phyloP scores from a whole-genome alignment of 139 green algal genomes.

The Mesotaenium endlicherianum region DNA sequence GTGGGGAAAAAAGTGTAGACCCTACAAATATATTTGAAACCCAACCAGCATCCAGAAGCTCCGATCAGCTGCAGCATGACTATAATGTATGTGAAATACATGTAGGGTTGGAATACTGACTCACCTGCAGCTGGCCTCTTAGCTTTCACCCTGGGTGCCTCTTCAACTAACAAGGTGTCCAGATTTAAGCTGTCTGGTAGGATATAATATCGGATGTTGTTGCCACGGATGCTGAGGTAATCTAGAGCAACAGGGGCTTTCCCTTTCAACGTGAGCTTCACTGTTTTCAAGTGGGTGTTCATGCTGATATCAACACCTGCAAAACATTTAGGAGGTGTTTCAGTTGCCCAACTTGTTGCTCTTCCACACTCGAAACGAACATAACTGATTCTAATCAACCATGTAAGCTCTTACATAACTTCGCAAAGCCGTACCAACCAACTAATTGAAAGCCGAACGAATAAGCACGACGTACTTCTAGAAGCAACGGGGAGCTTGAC shows the following conservation, averaged over 20 bases:
- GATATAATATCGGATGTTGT: constrained; percentile 93
- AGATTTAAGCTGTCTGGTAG: constrained; percentile 97
- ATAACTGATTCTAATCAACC: background rate
- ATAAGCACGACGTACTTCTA: background rate
- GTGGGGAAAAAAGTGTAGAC: no score
- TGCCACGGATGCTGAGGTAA: constrained; percentile 84
- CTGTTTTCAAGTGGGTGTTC: constrained; percentile 97
- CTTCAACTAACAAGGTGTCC: constrained; percentile 96
- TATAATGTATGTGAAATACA: no score
- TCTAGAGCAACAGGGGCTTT: constrained; percentile 84
- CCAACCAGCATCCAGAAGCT: no score
- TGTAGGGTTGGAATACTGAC: no score
- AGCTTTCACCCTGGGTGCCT: constrained; percentile 84
- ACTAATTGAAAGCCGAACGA: background rate
- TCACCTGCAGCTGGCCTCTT: constrained; percentile 64
- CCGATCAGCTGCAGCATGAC: no score
- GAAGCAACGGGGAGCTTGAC: background rate
- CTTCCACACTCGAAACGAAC: no score
- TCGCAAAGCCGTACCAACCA: background rate
- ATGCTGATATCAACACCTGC: constrained; percentile 95
- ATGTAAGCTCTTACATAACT: background rate
- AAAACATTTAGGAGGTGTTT: background rate
- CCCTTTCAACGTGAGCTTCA: constrained; percentile 93
- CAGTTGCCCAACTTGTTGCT: background rate
- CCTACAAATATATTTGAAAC: no score